phyloP scores from a whole-genome alignment of 345 rosid genomes.

The Moricandia moricandioides region DNA sequence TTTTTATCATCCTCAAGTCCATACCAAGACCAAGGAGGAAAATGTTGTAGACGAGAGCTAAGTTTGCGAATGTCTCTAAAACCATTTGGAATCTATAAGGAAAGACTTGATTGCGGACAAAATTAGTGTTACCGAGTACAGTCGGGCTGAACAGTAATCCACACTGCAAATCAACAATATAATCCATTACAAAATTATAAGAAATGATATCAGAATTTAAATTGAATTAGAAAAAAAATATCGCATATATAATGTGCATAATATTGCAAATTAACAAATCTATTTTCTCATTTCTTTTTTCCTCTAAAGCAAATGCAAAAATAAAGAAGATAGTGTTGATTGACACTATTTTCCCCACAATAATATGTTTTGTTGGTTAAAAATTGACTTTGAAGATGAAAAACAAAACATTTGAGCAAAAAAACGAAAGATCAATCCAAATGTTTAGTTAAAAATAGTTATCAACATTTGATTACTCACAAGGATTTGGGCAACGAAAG shows the following conservation, averaged over 20 bases:
- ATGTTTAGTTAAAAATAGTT: not conserved
- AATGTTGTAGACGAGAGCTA: slow-evolving; percentile 49
- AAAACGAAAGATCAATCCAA: not conserved
- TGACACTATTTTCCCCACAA: not conserved
- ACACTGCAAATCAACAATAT: slow-evolving; percentile 35
- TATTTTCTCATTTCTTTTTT: not conserved
- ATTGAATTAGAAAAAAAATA: not conserved
- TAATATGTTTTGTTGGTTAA: not conserved
- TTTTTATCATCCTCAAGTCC: slow-evolving; percentile 44
- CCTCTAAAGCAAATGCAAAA: not conserved
- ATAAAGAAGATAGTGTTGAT: not conserved
- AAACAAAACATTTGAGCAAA: not conserved
- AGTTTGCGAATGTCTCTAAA: slow-evolving; percentile 51
- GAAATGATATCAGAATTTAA: not conserved
- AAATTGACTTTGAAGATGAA: not conserved
- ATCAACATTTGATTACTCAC: slow-evolving; percentile 20
- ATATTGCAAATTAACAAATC: not conserved
- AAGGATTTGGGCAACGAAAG: slow-evolving; percentile 37
- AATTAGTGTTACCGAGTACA: not conserved
- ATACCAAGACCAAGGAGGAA: slow-evolving; percentile 66
- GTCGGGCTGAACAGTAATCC: slow-evolving; percentile 53
- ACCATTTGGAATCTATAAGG: slow-evolving; percentile 36
- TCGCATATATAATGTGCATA: not conserved
- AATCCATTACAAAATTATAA: not conserved
- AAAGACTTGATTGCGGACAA: not conserved